phyloP scores from a whole-genome alignment of 176 grass and related monocot genomes.

The sorghum (Sorghum bicolor) region DNA sequence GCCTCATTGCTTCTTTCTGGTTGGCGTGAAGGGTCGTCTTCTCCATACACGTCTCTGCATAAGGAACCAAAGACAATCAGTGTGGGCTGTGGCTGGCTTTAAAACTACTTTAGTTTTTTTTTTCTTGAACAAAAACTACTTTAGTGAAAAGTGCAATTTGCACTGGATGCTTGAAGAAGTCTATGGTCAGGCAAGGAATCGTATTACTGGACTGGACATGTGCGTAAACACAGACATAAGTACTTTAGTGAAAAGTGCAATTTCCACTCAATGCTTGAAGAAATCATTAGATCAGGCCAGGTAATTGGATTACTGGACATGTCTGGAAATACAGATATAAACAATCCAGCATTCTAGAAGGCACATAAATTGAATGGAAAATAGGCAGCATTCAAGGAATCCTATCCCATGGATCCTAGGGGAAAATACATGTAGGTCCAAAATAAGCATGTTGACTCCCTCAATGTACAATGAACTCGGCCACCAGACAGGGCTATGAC shows the following conservation, averaged over 20 bases:
- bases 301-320: neutral
- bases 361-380: neutral
- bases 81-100: neutral
- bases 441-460: neutral
- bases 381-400: neutral
- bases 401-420: neutral
- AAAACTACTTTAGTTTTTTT: neutral
- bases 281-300: neutral
- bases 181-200: neutral
- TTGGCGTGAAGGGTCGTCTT: conserved; percentile 38
- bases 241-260: neutral
- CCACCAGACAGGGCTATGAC: no score
- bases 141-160: neutral
- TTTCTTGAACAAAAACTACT: neutral
- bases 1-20: conserved; percentile 88
- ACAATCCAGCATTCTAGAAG: neutral
- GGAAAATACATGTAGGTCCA: neutral
- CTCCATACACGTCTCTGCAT: conserved; percentile 53
- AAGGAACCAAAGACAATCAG: neutral
- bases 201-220: neutral
- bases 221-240: neutral
- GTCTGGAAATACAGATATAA: neutral
- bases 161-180: neutral
- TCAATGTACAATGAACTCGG: neutral
- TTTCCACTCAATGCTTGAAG: neutral